These are phyloP conservation scores for Xylariaceae sp. DNA, from an alignment of 2,329 filamentous ascomycete genomes.

Conservation along the genomic window DNA sequence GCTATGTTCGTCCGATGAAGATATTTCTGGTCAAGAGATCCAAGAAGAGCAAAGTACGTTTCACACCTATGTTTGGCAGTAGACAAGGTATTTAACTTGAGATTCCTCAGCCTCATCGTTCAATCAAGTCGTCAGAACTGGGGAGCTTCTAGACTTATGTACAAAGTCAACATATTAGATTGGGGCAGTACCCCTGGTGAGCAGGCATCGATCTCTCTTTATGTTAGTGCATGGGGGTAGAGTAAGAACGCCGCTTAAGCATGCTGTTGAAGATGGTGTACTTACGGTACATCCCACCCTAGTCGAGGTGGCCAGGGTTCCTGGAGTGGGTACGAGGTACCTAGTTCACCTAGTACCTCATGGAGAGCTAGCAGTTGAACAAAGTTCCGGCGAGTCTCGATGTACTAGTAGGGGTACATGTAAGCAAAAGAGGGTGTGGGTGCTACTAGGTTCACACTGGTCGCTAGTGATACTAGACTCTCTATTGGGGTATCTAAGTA, in stretches of 20 bases:
- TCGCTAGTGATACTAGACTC: too few species aligned
- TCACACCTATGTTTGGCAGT: constrained; percentile 34
- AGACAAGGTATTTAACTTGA: constrained; percentile 33
- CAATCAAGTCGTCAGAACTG: constrained; percentile 31
- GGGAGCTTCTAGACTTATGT: constrained; percentile 37
- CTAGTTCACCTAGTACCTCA: too few species aligned
- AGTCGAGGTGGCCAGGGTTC: constrained; percentile 23
- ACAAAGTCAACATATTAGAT: constrained; percentile 31
- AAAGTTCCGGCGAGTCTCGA: constrained; percentile 17
- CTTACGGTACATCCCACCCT: constrained; percentile 28
- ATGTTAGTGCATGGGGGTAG: constrained; percentile 30
- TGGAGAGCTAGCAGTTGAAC: too few species aligned
- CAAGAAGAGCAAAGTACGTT: constrained; percentile 26
- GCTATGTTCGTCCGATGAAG: constrained; percentile 26
- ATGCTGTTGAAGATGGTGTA: constrained; percentile 28
- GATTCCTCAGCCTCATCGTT: constrained; percentile 40
- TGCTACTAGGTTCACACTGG: constrained; percentile 22
- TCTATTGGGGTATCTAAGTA: constrained; percentile 27
- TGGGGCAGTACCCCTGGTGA: constrained; percentile 30
- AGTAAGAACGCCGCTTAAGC: constrained; percentile 33
- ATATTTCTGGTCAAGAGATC: constrained; percentile 30
- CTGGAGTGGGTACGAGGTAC: constrained; percentile 21
- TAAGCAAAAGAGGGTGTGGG: constrained; percentile 25
- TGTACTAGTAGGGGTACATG: constrained; percentile 9
- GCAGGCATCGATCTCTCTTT: constrained; percentile 23